Percentiles rank a stretch among this genome's conserved stretches.
phyloP scores from a whole-genome alignment of 1,284 basidiomycete genomes.

The Fomitopsis schrenkii region DNA sequence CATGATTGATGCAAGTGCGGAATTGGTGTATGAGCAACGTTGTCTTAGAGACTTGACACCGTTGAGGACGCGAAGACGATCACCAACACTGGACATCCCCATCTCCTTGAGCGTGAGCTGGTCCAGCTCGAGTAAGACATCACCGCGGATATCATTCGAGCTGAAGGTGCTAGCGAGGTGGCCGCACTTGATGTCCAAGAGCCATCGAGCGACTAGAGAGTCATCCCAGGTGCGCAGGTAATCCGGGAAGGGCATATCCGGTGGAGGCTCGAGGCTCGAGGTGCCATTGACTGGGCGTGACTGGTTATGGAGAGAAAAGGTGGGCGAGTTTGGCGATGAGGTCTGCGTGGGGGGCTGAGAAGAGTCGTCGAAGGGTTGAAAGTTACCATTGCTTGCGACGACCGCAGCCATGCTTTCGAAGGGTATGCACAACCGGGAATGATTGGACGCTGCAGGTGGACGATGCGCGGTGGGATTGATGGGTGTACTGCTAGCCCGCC shows the following conservation, averaged over 20 bases:
- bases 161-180: slow-evolving; percentile 70
- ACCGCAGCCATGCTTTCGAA: slow-evolving; percentile 34
- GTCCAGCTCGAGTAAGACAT: slow-evolving; percentile 86
- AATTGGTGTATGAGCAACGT: slow-evolving; percentile 35
- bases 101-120: slow-evolving; percentile 84
- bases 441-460: not conserved
- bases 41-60: slow-evolving; percentile 79
- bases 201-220: slow-evolving; percentile 65
- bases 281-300: slow-evolving; percentile 26
- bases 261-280: slow-evolving; percentile 50
- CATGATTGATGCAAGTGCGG: slow-evolving; percentile 22
- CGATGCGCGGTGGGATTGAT: not conserved
- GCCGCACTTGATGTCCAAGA: slow-evolving; percentile 68
- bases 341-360: slow-evolving; percentile 40
- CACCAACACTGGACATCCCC: slow-evolving; percentile 84
- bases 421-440: not conserved
- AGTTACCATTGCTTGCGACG: slow-evolving; percentile 34
- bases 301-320: slow-evolving; percentile 31
- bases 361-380: slow-evolving; percentile 32
- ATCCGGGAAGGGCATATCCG: slow-evolving; percentile 53
- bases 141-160: slow-evolving; percentile 84
- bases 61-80: slow-evolving; percentile 80
- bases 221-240: slow-evolving; percentile 70
- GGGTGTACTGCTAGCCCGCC: not conserved
- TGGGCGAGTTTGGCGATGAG: slow-evolving; percentile 51